These are phyloP conservation scores for Beta corolliflora DNA, from an alignment of 179 eudicot genomes.

Conservation along the genomic window DNA sequence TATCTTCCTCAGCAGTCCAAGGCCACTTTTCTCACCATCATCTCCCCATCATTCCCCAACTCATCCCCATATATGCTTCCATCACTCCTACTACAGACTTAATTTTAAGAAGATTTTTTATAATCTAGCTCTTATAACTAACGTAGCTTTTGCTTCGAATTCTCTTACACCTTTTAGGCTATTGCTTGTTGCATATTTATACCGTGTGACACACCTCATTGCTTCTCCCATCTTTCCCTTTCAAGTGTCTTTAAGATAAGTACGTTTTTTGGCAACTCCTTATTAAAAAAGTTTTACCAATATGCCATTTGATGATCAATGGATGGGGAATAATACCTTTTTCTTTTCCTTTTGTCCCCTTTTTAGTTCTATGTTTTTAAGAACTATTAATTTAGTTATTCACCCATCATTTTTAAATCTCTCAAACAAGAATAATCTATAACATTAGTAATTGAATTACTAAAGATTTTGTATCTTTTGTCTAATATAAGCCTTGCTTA, in stretches of 20 bases:
- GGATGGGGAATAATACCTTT: constrained; percentile 10
- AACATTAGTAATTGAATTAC: background rate
- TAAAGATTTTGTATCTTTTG: background rate
- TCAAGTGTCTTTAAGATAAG: constrained; percentile 27
- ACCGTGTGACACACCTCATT: constrained; percentile 21
- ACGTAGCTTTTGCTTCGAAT: background rate
- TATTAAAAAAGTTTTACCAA: constrained; percentile 18
- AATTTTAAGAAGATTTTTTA: no score
- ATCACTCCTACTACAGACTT: constrained; percentile 17
- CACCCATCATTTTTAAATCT: background rate
- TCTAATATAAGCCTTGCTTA: background rate
- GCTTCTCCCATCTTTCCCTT: constrained; percentile 20
- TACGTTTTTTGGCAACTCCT: background rate
- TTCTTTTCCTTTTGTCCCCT: background rate
- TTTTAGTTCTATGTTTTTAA: background rate
- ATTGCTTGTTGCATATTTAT: constrained; percentile 49
- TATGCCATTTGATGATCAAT: constrained; percentile 12
- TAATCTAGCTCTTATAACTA: background rate
- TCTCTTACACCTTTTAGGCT: constrained; percentile 19
- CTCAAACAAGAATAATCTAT: background rate
- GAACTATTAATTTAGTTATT: background rate
- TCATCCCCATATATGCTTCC: constrained; percentile 43
- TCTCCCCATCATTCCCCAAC: constrained; percentile 58
- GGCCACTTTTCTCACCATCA: constrained; percentile 75
- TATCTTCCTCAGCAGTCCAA: constrained; percentile 90